Conservation (phyloP, 345 rosid genomes). For the Salix koriyanagi region DNA sequence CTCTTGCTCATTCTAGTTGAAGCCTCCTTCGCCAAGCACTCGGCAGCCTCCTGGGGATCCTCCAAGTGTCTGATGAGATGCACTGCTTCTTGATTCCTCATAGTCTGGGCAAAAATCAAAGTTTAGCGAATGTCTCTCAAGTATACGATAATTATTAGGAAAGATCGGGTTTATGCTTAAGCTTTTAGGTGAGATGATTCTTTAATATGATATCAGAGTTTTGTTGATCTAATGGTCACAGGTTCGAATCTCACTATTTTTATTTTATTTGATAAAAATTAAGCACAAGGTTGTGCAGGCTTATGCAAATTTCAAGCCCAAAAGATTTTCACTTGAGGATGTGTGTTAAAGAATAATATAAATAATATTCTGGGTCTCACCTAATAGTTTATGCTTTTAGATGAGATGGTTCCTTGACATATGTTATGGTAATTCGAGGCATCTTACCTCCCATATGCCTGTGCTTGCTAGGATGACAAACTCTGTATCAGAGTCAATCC, state of each 20-base stretch:
- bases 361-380: too few species aligned
- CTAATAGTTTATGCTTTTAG: too few species aligned
- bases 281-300: too few species aligned
- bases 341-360: too few species aligned
- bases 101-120: constrained; percentile 37
- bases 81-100: constrained; percentile 74
- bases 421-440: not conserved
- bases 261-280: too few species aligned
- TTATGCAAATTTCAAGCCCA: too few species aligned
- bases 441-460: constrained; percentile 72
- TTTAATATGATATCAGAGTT: too few species aligned
- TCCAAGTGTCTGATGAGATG: constrained; percentile 53
- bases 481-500: constrained; percentile 46
- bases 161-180: not conserved
- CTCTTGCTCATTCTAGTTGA: constrained; percentile 51
- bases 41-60: constrained; percentile 66
- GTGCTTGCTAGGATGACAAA: constrained; percentile 64
- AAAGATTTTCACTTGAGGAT: too few species aligned
- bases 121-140: not conserved
- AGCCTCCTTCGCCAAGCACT: constrained; percentile 67
- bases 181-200: too few species aligned
- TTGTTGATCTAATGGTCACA: too few species aligned
- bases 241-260: too few species aligned
- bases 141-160: not conserved
- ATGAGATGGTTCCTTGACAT: too few species aligned